Evolutionary conservation across 345 rosid genomes (phyloP), one percentile per base, ranked within the genome.

Genomic region (Arabidopsis arenosa): DNA sequence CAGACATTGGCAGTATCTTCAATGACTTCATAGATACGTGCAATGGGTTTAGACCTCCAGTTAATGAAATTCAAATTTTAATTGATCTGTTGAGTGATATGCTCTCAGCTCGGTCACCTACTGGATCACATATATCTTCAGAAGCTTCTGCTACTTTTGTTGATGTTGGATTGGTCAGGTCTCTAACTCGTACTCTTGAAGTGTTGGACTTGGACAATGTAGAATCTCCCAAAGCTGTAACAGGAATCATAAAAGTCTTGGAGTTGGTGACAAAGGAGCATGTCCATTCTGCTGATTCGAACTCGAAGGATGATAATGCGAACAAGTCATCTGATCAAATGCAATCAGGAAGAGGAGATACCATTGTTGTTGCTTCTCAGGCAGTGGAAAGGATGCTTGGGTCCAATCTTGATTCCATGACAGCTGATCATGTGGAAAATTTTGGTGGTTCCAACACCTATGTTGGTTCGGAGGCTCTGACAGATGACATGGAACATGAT

Each of bases 251-350:
- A 75, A 94, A 90, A 86, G 88, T 90, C 53, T 82, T 94, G 85
- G 98, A 94, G 86, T 75, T 90, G 84, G 97, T 94, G 43, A 89
- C 95, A 3, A 94, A 92, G 85, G 98, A 94, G 80, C 90, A 94
- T 81, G 89, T 90, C 52, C 88, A 83, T 75, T 82, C 89, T 66
- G 81, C 79, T 67, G 90, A 87, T 77, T 79, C 87, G 63, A 83
- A 60, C 73, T 85, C 73, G 36, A 92, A 90, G 77, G 86, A 80
- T 82, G 96, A 89, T 64, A 94, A 80, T 86, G 75, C 86, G 9
- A 41, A 81, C 66, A 90, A 86, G 78, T 67, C 86, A 78, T 53
- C 85, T 73, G 85, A 68, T 56, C 85, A 80, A 63, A 66, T 55
- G 80, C 90, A 82, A 54, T 57, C 87, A 72, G 93, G 68, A 68